Evolutionary conservation across 2,329 filamentous ascomycete genomes (phyloP).

Genomic region (Domatiomyces globalis): DNA sequence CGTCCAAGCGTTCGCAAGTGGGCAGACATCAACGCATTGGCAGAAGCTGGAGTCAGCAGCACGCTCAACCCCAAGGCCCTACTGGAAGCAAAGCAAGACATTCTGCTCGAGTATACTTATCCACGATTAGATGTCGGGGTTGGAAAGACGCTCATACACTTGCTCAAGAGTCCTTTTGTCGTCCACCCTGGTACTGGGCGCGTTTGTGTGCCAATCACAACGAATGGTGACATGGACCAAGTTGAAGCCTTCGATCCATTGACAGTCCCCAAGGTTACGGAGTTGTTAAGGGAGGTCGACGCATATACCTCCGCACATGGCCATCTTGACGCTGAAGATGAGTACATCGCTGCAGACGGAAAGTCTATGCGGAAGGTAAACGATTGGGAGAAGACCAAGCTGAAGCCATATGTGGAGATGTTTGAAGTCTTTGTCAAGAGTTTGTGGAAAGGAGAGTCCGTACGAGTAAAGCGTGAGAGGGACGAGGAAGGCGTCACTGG

Average conservation of each 20-base stretch:
- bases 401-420: constrained; percentile 83
- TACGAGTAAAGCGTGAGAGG: constrained; percentile 36
- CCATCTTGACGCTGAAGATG: constrained; percentile 26
- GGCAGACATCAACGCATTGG: constrained; percentile 81
- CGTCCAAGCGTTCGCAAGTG: constrained; percentile 71
- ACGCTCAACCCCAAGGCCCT: constrained; percentile 59
- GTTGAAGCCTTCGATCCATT: constrained; percentile 79
- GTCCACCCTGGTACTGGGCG: constrained; percentile 88
- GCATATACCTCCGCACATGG: constrained; percentile 46
- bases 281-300: constrained; percentile 74
- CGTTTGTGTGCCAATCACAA: constrained; percentile 90
- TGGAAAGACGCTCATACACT: constrained; percentile 93
- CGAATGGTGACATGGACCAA: constrained; percentile 25
- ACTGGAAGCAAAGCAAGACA: constrained; percentile 83
- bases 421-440: constrained; percentile 69
- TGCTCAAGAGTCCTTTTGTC: constrained; percentile 93
- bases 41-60: constrained; percentile 59
- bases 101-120: constrained; percentile 95
- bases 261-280: constrained; percentile 73
- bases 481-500: constrained; percentile 33
- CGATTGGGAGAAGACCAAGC: constrained; percentile 94
- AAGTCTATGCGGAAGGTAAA: constrained; percentile 36
- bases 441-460: constrained; percentile 59
- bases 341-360: constrained; percentile 23
- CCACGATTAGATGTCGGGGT: constrained; percentile 93